Conservation (phyloP, 768 basidiomycete genomes). For the Boletus eberwhitei region DNA sequence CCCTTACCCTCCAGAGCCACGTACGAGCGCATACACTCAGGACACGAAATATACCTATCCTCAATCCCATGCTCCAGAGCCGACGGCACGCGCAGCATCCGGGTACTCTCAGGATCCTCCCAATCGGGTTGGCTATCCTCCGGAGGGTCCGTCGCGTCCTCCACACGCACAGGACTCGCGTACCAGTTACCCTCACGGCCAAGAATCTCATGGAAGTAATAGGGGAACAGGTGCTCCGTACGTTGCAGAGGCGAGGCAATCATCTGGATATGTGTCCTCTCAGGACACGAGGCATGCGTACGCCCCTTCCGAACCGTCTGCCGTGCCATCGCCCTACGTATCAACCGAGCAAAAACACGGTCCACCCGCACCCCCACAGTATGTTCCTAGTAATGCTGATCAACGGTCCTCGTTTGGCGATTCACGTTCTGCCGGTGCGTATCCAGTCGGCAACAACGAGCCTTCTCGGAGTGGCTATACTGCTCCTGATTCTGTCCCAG, state of each 20-base stretch:
- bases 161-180: slow-evolving; percentile 19
- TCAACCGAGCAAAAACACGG: slow-evolving; percentile 20
- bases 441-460: slow-evolving; percentile 9
- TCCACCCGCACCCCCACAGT: slow-evolving; percentile 10
- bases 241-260: slow-evolving; percentile 19
- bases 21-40: slow-evolving; percentile 23
- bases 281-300: slow-evolving; percentile 24
- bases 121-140: slow-evolving; percentile 12
- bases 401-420: slow-evolving; percentile 23
- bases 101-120: slow-evolving; percentile 16
- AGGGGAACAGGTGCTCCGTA: slow-evolving; percentile 7
- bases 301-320: slow-evolving; percentile 13
- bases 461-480: slow-evolving; percentile 13
- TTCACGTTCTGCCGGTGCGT: slow-evolving; percentile 19
- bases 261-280: slow-evolving; percentile 16
- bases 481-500: slow-evolving; percentile 15
- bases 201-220: slow-evolving; percentile 17
- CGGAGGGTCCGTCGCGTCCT: slow-evolving; percentile 15
- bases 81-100: slow-evolving; percentile 12
- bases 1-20: slow-evolving; percentile 15
- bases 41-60: slow-evolving; percentile 23
- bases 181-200: slow-evolving; percentile 10
- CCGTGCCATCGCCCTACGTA: slow-evolving; percentile 13
- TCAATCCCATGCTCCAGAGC: slow-evolving; percentile 17
- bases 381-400: slow-evolving; percentile 13